Base-by-base conservation (phyloP, 2,329 filamentous ascomycete species). In the Penicillium fuscoglaucum region DNA sequence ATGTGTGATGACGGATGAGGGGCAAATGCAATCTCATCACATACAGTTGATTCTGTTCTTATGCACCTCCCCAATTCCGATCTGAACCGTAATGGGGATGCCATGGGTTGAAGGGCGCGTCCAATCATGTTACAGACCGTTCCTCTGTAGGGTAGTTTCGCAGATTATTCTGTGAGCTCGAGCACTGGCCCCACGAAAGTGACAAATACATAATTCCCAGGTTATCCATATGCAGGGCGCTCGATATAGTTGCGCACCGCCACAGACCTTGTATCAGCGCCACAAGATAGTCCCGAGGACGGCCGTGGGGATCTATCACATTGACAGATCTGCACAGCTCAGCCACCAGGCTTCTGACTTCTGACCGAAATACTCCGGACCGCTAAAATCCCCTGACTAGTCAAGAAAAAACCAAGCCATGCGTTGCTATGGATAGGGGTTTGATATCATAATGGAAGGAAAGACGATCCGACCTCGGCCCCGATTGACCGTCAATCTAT, bases 1-100 rank as follows among this genome's bases (percentile, higher is more conserved):
- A 59, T 61, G 52, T 51, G 59, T 61, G 59, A 64, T 62, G 58
- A 61, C 55, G 54, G 60, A 41, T 41, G 63, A 64, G 61, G 63
- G 60, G 57, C 52, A 35, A 29, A 62, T 55, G 57, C 60, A 66
- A 29, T 33, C 45, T 45, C 46, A 63, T 66, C 64, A 67, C 65
- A 52, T 58, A 60, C 55, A 63, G 37, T 46, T 51, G 35, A 29
- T 57, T 49, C 7, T 39, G 24, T 19, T 45, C 6, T 31, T 12
- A 39, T 24, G 33, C n/a, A 9, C 43, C 33, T 28, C 37, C 41
- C 47, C 49, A 40, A 61, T 65, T 65, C 59, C 51, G 64, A 67
- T 67, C 62, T 61, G 41, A 48, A 57, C 63, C 48, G 58, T 52
- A 62, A 59, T 65, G 58, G 61, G 59, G 52, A 53, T 51, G 54